Evolutionary conservation across 2,329 filamentous ascomycete species (phyloP).

Genomic region (Scedosporium minutisporum): DNA sequence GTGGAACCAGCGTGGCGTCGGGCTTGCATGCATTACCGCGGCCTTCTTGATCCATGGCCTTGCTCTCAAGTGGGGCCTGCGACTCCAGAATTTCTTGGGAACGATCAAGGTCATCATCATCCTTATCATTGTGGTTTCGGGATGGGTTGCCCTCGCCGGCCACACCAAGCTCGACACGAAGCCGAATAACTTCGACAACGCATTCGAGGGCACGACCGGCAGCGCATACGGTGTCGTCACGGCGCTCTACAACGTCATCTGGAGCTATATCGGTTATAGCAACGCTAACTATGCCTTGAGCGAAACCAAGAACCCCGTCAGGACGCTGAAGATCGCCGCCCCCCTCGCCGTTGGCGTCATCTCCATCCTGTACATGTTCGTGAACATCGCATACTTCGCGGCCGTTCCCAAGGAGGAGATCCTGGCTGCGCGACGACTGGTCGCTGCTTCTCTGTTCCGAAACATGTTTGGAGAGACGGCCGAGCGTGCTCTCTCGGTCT

Average conservation of each 20-base stretch:
- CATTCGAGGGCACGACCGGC: slow-evolving; percentile 56
- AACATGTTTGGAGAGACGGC: slow-evolving; percentile 45
- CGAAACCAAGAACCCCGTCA: slow-evolving; percentile 56
- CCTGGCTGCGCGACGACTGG: slow-evolving; percentile 37
- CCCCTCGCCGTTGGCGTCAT: slow-evolving; percentile 49
- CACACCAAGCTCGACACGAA: slow-evolving; percentile 48
- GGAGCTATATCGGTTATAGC: slow-evolving; percentile 59
- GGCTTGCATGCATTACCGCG: slow-evolving; percentile 54
- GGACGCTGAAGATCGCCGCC: slow-evolving; percentile 56
- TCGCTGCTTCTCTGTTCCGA: slow-evolving; percentile 45
- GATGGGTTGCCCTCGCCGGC: slow-evolving; percentile 52
- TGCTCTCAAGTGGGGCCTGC: slow-evolving; percentile 55
- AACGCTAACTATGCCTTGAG: slow-evolving; percentile 59
- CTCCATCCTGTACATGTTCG: slow-evolving; percentile 54
- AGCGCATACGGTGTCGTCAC: slow-evolving; percentile 60
- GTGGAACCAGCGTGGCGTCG: slow-evolving; percentile 59
- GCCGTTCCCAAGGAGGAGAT: slow-evolving; percentile 45
- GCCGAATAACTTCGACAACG: slow-evolving; percentile 52
- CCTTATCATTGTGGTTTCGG: slow-evolving; percentile 53
- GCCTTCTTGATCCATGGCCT: slow-evolving; percentile 58
- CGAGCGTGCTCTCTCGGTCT: slow-evolving; percentile 51
- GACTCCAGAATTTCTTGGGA: slow-evolving; percentile 57
- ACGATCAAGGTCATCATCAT: slow-evolving; percentile 57
- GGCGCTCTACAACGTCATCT: slow-evolving; percentile 63
- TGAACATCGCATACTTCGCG: slow-evolving; percentile 59